phyloP scores from a whole-genome alignment of 148 eudicot genomes.

The Oxyria digyna region DNA sequence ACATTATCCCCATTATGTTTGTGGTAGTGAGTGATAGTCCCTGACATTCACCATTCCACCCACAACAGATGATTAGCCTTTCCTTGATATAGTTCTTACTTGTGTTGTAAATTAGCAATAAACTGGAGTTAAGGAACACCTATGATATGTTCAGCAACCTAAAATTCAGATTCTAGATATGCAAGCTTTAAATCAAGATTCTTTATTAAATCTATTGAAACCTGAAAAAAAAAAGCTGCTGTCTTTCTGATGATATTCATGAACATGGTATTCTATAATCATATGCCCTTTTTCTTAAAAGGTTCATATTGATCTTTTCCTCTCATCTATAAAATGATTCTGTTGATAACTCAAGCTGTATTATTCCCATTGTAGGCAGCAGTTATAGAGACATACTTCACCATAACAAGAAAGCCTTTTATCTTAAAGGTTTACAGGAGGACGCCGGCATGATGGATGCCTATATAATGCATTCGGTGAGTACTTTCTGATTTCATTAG shows the following conservation, averaged over 20 bases:
- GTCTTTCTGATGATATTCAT: not conserved
- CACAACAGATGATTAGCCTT: not conserved
- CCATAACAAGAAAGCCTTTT: conserved; percentile 81
- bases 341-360: not conserved
- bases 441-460: conserved; percentile 83
- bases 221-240: not conserved
- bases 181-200: not conserved
- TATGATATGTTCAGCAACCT: not conserved
- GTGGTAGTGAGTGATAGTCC: not conserved
- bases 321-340: not conserved
- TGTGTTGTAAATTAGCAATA: not conserved
- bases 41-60: not conserved
- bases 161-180: not conserved
- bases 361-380: conserved; percentile 35
- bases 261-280: not conserved
- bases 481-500: conserved; percentile 14
- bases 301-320: not conserved
- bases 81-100: not conserved
- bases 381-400: conserved; percentile 85
- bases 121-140: not conserved
- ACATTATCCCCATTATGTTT: not conserved
- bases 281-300: not conserved
- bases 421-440: conserved; percentile 68
- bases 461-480: conserved; percentile 75
- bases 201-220: no score